phyloP scores from a whole-genome alignment of 768 basidiomycete genomes.

The Cystoderma amianthinum region DNA sequence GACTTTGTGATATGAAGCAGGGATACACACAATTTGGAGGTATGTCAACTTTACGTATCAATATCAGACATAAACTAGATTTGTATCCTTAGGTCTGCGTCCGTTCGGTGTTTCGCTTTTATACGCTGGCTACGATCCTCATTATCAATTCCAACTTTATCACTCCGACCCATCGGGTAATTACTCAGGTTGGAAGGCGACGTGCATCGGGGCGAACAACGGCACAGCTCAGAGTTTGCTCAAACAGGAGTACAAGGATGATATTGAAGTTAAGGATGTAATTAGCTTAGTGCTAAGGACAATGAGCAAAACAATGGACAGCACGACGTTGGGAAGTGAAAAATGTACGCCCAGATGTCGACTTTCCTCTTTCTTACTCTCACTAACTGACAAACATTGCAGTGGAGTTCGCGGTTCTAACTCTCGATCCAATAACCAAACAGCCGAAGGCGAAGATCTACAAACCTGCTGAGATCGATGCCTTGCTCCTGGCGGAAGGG shows the following conservation, averaged over 20 bases:
- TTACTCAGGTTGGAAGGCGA: slow-evolving; percentile 98
- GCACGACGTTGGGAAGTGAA: slow-evolving; percentile 92
- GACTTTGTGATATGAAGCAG: slow-evolving; percentile 95
- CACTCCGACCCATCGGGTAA: slow-evolving; percentile 98
- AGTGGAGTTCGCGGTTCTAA: slow-evolving; percentile 98
- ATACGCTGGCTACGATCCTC: slow-evolving; percentile 94
- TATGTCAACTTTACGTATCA: slow-evolving; percentile 19
- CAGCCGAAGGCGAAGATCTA: slow-evolving; percentile 89
- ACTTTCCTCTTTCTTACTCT: too few species aligned
- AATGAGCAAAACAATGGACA: slow-evolving; percentile 99
- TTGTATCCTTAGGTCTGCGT: slow-evolving; percentile 66
- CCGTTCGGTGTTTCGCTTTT: slow-evolving; percentile 97
- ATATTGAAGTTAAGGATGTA: slow-evolving; percentile 85
- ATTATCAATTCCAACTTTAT: slow-evolving; percentile 95
- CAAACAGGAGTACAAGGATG: slow-evolving; percentile 99
- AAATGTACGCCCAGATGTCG: too few species aligned
- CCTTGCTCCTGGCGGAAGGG: slow-evolving; percentile 68
- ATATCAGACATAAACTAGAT: neutral
- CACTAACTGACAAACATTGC: too few species aligned
- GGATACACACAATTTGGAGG: slow-evolving; percentile 98
- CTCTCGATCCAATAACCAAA: slow-evolving; percentile 70
- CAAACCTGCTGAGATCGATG: slow-evolving; percentile 83
- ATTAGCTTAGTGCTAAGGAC: slow-evolving; percentile 87
- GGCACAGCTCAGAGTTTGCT: slow-evolving; percentile 91
- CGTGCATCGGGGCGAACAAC: slow-evolving; percentile 97